Percentiles rank a stretch among this genome's conserved stretches.
Evolutionary conservation across 2,329 filamentous ascomycete genomes (phyloP).

Genomic region (Epichloe scottii): DNA sequence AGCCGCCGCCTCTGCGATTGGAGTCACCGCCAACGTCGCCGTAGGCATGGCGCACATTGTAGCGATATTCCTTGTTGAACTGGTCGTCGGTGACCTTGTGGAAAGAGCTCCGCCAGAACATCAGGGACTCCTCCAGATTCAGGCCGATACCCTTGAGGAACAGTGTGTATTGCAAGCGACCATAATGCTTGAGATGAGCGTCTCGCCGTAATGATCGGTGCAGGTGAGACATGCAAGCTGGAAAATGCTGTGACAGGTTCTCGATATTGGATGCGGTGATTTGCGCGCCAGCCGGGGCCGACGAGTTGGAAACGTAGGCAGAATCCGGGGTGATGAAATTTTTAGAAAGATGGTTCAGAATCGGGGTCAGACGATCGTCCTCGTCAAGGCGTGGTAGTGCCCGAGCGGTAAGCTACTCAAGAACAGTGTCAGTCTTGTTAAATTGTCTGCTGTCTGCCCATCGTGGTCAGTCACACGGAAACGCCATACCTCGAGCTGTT

Average conservation of each 20-base stretch:
- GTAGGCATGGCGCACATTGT: constrained; percentile 91
- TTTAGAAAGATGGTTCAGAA: constrained; percentile 70
- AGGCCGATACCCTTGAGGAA: constrained; percentile 95
- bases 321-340: constrained; percentile 90
- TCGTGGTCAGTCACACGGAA: no score
- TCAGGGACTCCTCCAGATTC: constrained; percentile 76
- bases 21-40: constrained; percentile 90
- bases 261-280: constrained; percentile 75
- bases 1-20: constrained; percentile 75
- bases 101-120: constrained; percentile 87
- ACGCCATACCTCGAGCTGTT: constrained; percentile 59
- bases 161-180: constrained; percentile 84
- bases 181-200: constrained; percentile 84
- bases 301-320: constrained; percentile 53
- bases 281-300: constrained; percentile 53
- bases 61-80: constrained; percentile 95
- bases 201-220: constrained; percentile 79
- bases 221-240: constrained; percentile 86
- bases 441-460: no score
- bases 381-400: constrained; percentile 87
- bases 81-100: constrained; percentile 79
- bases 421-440: background rate
- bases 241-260: constrained; percentile 67
- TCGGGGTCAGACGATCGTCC: constrained; percentile 72
- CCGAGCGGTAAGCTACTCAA: constrained; percentile 63